Conservation (phyloP, 2,329 filamentous ascomycete genomes). For the Scortechinia acanthostroma region DNA sequence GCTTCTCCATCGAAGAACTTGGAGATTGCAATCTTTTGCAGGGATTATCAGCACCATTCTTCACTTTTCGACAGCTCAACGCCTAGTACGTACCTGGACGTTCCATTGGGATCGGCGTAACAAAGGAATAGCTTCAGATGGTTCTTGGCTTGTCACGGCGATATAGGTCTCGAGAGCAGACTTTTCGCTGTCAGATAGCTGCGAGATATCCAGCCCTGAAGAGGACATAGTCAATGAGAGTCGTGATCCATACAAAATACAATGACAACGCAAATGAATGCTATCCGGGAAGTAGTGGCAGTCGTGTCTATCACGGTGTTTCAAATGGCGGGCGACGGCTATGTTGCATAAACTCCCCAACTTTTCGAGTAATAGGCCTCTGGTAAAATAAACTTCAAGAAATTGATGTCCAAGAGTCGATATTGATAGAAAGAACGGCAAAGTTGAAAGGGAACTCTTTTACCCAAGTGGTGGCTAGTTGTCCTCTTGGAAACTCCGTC, state of each 20-base stretch:
- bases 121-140: conserved; percentile 49
- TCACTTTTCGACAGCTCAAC: neutral
- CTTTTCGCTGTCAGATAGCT: conserved; percentile 52
- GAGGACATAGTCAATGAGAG: neutral
- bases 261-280: no score
- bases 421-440: no score
- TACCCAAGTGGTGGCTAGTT: no score
- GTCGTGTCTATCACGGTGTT: no score
- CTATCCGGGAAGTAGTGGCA: no score
- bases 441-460: no score
- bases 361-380: no score
- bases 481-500: no score
- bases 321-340: no score
- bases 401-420: no score
- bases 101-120: conserved; percentile 64
- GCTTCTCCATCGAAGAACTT: conserved; percentile 68
- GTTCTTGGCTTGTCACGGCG: conserved; percentile 55
- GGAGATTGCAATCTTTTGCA: conserved; percentile 52
- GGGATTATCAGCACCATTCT: conserved; percentile 8
- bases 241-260: neutral
- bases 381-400: no score
- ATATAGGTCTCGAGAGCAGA: conserved; percentile 58
- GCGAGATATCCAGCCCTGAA: conserved; percentile 29
- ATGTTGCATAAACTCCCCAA: no score
- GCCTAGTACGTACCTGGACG: conserved; percentile 37